Evolutionary conservation across 371 early-diverging fungal genomes (phyloP), one percentile per base, ranked within the genome.

Genomic region (Mortierella sp.): DNA sequence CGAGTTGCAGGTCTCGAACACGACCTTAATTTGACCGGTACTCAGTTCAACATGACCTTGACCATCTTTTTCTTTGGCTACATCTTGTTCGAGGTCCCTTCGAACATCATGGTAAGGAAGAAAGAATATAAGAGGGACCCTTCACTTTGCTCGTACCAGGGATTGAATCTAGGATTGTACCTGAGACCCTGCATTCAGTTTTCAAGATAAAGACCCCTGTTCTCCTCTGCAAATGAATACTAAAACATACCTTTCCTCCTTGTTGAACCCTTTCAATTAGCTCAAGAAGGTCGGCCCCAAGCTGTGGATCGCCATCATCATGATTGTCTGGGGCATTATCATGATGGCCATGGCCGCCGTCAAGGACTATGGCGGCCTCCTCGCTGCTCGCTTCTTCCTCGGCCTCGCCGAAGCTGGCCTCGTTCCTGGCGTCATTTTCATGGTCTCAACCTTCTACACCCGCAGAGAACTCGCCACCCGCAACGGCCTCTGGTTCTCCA

Each of bases 1-100:
- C 90, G 90, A 78, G 69, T 92, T 10, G 91, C 91, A 19, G 88
- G 90, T 11, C 57, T 92, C 2, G 85, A 83, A 26, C 70, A 57
- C 0, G 90, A 90, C 72, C 73, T 92, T 28, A 57, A 83, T 57
- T 82, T 92, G 26, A 85, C 79, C 28, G 71, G 78, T 40, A 74
- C 50, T 44, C 87, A 91, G 31, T 93, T 89, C 72, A 90, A 91
- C 61, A 74, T 88, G 83, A 88, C 92, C 19, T 73, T 93, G 14
- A 91, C 92, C 64, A 89, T 93, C 71, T 93, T 92, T 61, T 93
- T 90, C 75, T 78, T 92, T 67, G 92, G 93, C n/a, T 93, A 92
- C 79, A 90, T 91, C 87, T 77, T 76, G 26, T 37, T 40, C 26
- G 77, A 76, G 57, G 59, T 76, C 13, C 77, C 77, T 21, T 71